Evolutionary conservation across 805 yeast genomes (phyloP).

Genomic region (Cyberlindnera mycetangii): DNA sequence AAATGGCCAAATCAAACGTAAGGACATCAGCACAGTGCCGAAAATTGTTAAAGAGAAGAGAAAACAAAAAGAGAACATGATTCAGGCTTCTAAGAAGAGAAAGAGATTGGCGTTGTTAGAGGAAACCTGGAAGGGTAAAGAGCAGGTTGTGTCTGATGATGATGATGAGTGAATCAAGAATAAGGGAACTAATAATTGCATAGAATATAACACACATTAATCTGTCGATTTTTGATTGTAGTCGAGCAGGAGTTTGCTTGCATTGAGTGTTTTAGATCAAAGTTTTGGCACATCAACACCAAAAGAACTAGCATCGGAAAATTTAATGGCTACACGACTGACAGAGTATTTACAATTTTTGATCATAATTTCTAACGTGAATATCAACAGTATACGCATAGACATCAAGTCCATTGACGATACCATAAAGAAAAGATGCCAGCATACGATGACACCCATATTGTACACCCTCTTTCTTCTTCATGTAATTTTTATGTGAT

Average conservation of each 20-base stretch:
- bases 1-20: conserved; percentile 57
- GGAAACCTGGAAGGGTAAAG: conserved; percentile 5
- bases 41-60: conserved; percentile 61
- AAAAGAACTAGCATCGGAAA: not conserved
- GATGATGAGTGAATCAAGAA: conserved; percentile 1
- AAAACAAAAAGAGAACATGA: conserved; percentile 64
- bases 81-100: conserved; percentile 67
- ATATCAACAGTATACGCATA: conserved; percentile 3
- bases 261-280: not conserved
- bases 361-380: conserved; percentile 13
- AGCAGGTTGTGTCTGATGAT: conserved; percentile 7
- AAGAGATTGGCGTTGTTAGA: conserved; percentile 24
- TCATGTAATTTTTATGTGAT: not conserved
- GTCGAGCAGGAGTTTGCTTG: too few species aligned
- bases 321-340: not conserved
- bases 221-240: not conserved
- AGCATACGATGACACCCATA: not conserved
- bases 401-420: conserved; percentile 3
- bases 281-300: not conserved
- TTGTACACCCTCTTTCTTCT: not conserved
- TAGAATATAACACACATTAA: not conserved
- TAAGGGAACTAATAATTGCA: not conserved
- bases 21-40: conserved; percentile 83
- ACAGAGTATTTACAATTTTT: not conserved
- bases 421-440: not conserved